Evolutionary conservation across 345 rosid genomes (phyloP), one percentile per base, ranked within the genome.

Genomic region (Excoecaria cochinchinensis): DNA sequence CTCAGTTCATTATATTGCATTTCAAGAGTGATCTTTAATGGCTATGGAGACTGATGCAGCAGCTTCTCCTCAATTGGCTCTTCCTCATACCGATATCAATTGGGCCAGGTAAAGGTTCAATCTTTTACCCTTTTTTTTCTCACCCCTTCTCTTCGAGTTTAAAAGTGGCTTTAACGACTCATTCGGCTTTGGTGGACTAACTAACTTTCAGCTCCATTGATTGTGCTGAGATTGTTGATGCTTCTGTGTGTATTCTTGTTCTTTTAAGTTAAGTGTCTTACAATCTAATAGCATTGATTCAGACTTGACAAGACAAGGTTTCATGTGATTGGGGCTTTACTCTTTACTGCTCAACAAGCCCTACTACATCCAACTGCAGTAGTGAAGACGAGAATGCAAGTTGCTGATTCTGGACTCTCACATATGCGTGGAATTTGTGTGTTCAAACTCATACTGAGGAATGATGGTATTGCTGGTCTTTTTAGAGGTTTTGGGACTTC

Each of bases 331-430:
- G 91, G 92, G 57, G 90, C 95, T 38, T 39, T 84, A 22, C 89
- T 90, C 52, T 86, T 90, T 57, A 87, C 92, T 4, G 88, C 81
- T 19, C 92, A 86, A 78, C 85, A 82, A 69, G 87, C 81, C 3
- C 57, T 86, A 36, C 84, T 87, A n/a, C 90, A 89, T 82, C 91
- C 90, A 9, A 87, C 87, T 0, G 77, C 82, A 19, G 89, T 89
- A 13, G 92, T 89, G 42, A 90, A 87, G 82, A 90, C 91, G 0
- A 80, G 88, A 74, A 85, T 87, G 88, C 91, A 89, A 80, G 92
- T 85, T 7, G 89, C 85, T 71, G 81, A 72, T 78, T 83, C 87
- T 36, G 84, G 84, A 13, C 17, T 81, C 40, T 80, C 90, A 59
- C 87, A 83, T 42, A 46, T 78, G 78, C 53, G 69, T 66, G 90